phyloP scores from a whole-genome alignment of 192 early-diverging fungal genomes.

The Coemansia aciculifera region DNA sequence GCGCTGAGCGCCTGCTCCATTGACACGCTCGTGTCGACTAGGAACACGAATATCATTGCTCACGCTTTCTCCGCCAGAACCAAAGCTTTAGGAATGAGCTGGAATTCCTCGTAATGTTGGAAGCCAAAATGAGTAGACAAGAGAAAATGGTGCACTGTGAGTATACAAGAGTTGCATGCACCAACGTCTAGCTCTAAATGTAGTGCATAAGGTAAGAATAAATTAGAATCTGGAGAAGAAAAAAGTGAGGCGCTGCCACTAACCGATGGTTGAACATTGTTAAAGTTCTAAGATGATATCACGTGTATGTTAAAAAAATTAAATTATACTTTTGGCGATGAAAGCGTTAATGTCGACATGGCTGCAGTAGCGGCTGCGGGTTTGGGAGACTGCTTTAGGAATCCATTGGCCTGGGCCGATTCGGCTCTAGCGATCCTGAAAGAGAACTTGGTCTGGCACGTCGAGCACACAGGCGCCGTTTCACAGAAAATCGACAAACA shows the following conservation, averaged over 20 bases:
- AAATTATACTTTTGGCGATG: not conserved
- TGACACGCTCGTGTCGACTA: conserved; percentile 81
- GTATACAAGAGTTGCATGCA: not conserved
- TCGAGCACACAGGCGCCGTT: conserved; percentile 73
- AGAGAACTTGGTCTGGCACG: conserved; percentile 75
- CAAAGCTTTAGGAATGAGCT: not conserved
- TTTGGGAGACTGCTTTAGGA: conserved; percentile 2
- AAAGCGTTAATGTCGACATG: conserved; percentile 12
- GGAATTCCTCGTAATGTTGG: not conserved
- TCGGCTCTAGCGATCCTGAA: conserved; percentile 48
- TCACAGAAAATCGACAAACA: conserved; percentile 89
- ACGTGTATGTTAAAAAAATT: not conserved
- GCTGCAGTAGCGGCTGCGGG: conserved; percentile 6
- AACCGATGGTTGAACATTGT: not conserved
- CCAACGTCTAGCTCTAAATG: conserved; percentile 2
- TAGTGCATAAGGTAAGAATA: not conserved
- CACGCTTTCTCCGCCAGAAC: not conserved
- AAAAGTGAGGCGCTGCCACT: not conserved
- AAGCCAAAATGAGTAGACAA: not conserved
- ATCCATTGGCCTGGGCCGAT: conserved; percentile 17
- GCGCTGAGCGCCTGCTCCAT: conserved; percentile 65
- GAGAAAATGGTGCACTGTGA: not conserved
- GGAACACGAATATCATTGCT: conserved; percentile 65
- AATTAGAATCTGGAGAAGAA: not conserved
- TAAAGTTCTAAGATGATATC: not conserved